Evolutionary conservation across 1,284 basidiomycete genomes (phyloP), one percentile per base, ranked within the genome.

Genomic region (Pterulicium gracile): DNA sequence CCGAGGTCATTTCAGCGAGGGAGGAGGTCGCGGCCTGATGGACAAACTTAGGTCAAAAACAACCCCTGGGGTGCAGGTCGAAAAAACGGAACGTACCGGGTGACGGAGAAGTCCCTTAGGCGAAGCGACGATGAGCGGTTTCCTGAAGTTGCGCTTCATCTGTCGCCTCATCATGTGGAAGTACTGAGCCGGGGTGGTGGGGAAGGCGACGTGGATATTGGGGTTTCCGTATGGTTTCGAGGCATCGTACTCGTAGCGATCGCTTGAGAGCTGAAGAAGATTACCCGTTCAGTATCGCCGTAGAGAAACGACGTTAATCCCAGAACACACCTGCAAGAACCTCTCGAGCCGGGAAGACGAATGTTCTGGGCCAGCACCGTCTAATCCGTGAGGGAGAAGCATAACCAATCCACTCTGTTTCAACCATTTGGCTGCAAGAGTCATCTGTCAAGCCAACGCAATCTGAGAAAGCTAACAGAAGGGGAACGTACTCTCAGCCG

Each of bases 331-430:
- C 70, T 90, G 88, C 21, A 92, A 67, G 77, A 91, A 87, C 27
- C 90, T 71, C 60, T 95, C 91, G 32, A 94, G 71, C 22, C 89
- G 78, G 44, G 79, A 85, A 1, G 85, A 88, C 0, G 88, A 91
- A 60, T 95, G 91, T 59, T 95, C 91, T 0, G 91, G 91, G 2
- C 91, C 91, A 13, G 88, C 88, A 20, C 91, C 90, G 55, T 94
- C 90, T 13, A 88, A 72, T 3, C 88, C 89, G 53, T 93, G 89
- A 15, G 89, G 89, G 3, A 96, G 70, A 49, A 90, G 76, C 55
- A 96, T 66, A 3, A 92, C 84, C 32, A 95, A 74, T 0, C 88
- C 92, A 52, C 88, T 93, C 65, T 95, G 89, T 60, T 84, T 91
- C 49, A 92, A 65, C 92, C 92, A 96, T 69, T 96, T 96, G 3